Evolutionary conservation across 129 eudicot genomes (phyloP).

Genomic region (Flaveria linearis): DNA sequence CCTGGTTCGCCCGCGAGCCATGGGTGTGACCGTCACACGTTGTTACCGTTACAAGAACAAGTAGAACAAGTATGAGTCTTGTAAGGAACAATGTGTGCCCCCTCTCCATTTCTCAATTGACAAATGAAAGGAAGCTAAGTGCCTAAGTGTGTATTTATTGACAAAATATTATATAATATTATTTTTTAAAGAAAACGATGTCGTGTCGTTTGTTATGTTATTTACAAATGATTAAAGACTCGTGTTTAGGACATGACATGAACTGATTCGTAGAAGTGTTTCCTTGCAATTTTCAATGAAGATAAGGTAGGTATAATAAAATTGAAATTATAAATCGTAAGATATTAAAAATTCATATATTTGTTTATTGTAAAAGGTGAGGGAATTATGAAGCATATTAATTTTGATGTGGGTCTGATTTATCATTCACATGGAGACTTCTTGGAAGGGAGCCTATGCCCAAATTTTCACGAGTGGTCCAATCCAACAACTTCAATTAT

Average conservation of each 20-base stretch:
- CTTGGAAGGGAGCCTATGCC: constrained; percentile 42
- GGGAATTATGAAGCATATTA: no score
- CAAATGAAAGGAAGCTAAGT: constrained; percentile 9
- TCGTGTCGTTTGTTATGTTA: constrained; percentile 8
- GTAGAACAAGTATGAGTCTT: constrained; percentile 28
- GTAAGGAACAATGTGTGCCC: constrained; percentile 17
- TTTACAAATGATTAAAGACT: not conserved
- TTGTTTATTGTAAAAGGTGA: not conserved
- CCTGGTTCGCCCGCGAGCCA: constrained; percentile 41
- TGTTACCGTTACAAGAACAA: constrained; percentile 18
- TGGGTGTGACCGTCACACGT: constrained; percentile 29
- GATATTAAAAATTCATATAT: not conserved
- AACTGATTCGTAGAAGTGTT: not conserved
- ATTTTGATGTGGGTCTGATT: constrained; percentile 25
- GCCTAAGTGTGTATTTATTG: not conserved
- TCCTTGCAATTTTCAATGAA: not conserved
- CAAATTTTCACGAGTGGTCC: constrained; percentile 36
- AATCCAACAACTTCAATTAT: constrained; percentile 11
- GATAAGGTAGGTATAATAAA: constrained; percentile 2
- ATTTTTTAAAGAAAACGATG: not conserved
- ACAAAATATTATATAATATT: not conserved
- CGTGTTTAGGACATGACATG: constrained; percentile 2
- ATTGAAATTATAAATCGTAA: not conserved
- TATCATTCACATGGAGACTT: constrained; percentile 27
- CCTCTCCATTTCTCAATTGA: constrained; percentile 39